These are phyloP conservation scores for Harringtonia lauricola DNA, from an alignment of 2,329 filamentous ascomycete genomes.

Conservation along the genomic window DNA sequence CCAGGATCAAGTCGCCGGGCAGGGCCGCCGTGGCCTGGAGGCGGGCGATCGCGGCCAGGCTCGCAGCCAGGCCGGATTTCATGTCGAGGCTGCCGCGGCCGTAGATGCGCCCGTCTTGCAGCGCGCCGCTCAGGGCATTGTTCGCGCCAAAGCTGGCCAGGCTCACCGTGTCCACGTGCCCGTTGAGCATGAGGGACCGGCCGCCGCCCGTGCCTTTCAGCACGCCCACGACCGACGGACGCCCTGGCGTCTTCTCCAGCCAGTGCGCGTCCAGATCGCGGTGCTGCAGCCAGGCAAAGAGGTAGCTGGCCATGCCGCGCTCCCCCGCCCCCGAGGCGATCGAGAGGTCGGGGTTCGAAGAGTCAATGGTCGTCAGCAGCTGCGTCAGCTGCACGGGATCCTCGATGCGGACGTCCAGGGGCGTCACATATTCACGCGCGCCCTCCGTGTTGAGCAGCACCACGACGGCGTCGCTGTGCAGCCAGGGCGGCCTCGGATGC, in stretches of 20 bases:
- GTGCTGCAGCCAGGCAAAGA: not conserved
- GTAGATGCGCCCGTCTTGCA: not conserved
- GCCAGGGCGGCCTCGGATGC: not conserved
- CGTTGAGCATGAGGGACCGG: not conserved
- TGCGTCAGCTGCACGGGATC: not conserved
- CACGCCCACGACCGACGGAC: not conserved
- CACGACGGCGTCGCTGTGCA: slow-evolving; percentile 5
- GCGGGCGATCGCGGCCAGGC: not conserved
- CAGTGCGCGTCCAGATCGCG: not conserved
- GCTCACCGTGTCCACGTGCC: not conserved
- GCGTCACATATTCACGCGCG: slow-evolving; percentile 5
- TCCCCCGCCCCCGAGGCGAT: not conserved
- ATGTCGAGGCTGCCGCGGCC: not conserved
- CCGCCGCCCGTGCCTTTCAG: not conserved
- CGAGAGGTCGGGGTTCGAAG: not conserved
- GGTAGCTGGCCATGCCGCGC: not conserved
- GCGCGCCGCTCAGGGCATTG: not conserved
- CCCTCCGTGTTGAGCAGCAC: slow-evolving; percentile 11
- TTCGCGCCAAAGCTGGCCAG: not conserved
- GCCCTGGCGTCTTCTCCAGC: not conserved
- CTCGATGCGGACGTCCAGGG: not conserved
- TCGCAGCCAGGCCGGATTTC: not conserved
- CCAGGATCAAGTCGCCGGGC: not conserved
- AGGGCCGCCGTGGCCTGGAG: not conserved
- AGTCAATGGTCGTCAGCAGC: not conserved